These are phyloP conservation scores for Blastobotrys mokoenaii DNA, from an alignment of 805 yeast genomes.

Conservation along the genomic window DNA sequence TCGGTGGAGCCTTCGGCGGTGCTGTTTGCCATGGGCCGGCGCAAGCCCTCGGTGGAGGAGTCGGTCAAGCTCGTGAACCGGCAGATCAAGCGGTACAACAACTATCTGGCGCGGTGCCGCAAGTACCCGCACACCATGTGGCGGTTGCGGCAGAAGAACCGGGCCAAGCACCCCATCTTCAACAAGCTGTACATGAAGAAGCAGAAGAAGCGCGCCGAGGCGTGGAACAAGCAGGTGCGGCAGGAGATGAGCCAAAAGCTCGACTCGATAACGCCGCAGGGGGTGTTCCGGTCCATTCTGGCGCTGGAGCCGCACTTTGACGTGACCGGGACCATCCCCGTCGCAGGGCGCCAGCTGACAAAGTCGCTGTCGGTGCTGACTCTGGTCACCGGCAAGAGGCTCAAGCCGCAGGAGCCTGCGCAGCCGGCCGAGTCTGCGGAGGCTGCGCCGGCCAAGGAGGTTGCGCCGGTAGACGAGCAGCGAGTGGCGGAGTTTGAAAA, in stretches of 20 bases:
- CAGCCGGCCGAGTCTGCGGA: too few relatives aligned
- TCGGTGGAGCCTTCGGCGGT: conserved; percentile 81
- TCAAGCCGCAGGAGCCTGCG: conserved; percentile 3
- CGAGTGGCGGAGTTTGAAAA: conserved; percentile 2
- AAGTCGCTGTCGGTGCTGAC: conserved; percentile 17
- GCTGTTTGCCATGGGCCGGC: conserved; percentile 72
- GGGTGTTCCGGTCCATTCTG: conserved; percentile 23
- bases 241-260: conserved; percentile 34
- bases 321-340: conserved; percentile 12
- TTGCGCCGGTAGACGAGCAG: conserved; percentile 3
- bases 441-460: conserved; percentile 22
- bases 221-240: conserved; percentile 35
- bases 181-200: conserved; percentile 9
- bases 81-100: conserved; percentile 72
- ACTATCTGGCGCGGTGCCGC: conserved; percentile 52
- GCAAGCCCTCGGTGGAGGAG: conserved; percentile 66
- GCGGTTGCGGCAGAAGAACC: conserved; percentile 27
- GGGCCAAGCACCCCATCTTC: conserved; percentile 16
- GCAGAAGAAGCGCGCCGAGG: conserved; percentile 7
- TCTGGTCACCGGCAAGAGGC: conserved; percentile 17
- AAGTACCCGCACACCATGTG: conserved; percentile 50
- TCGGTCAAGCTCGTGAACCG: conserved; percentile 61
- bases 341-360: conserved; percentile 9
- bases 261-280: conserved; percentile 26
- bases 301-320: conserved; percentile 15